Evolutionary conservation across 768 basidiomycete species (phyloP).

Genomic region (Hericium rajendrae): DNA sequence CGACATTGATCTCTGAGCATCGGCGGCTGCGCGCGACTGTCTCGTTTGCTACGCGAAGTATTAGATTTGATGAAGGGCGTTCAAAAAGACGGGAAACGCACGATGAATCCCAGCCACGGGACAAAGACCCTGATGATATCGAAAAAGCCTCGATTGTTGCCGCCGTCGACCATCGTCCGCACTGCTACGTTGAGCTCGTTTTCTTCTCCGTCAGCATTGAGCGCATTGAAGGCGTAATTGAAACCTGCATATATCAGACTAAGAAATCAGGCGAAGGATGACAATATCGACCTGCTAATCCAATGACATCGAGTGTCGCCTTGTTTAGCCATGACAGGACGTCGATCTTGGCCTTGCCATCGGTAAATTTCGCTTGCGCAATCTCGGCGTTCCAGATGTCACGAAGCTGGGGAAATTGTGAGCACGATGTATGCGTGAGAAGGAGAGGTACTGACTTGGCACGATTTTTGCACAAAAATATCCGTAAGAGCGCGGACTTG

Average conservation of each 20-base stretch:
- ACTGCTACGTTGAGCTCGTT: slow-evolving; percentile 27
- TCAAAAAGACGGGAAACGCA: slow-evolving; percentile 14
- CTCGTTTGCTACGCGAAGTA: slow-evolving; percentile 14
- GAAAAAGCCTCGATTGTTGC: slow-evolving; percentile 13
- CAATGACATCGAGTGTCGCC: slow-evolving; percentile 18
- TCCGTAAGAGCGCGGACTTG: slow-evolving; percentile 2
- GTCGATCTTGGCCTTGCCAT: slow-evolving; percentile 8
- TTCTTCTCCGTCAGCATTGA: slow-evolving; percentile 16
- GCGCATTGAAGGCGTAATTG: slow-evolving; percentile 26
- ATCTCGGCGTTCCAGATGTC: slow-evolving; percentile 17
- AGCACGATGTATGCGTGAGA: too few species aligned
- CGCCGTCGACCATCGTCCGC: slow-evolving; percentile 19
- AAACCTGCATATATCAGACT: slow-evolving; percentile 23
- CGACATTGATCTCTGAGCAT: slow-evolving; percentile 32
- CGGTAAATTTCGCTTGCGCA: slow-evolving; percentile 4
- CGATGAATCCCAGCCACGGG: slow-evolving; percentile 31
- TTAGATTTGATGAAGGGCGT: neutral
- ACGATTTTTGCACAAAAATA: neutral
- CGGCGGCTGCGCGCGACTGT: slow-evolving; percentile 10
- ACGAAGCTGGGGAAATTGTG: slow-evolving; percentile 16
- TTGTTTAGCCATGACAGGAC: slow-evolving; percentile 12
- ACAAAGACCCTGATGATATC: slow-evolving; percentile 25
- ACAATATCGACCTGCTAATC: slow-evolving; percentile 11
- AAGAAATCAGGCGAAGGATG: too few species aligned
- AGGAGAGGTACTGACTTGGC: neutral